Conservation (phyloP, 129 eudicot species). For the Tanacetum coccineum region DNA sequence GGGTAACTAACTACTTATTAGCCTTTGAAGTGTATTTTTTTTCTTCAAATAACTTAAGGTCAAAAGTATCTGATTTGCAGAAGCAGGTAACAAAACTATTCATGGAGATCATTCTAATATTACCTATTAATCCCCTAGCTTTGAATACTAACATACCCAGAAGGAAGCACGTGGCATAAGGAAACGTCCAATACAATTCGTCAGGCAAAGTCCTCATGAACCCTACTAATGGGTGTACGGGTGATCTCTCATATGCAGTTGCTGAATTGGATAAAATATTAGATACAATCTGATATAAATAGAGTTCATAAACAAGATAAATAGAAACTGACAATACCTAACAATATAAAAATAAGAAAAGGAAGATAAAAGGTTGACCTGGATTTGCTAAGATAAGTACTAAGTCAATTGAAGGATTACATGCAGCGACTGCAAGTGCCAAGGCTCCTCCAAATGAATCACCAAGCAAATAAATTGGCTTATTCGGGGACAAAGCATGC, state of each 20-base stretch:
- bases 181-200: constrained; percentile 48
- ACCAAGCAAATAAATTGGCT: constrained; percentile 69
- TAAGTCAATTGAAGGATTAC: constrained; percentile 57
- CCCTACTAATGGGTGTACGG: constrained; percentile 57
- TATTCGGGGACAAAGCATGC: constrained; percentile 54
- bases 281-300: constrained; percentile 11
- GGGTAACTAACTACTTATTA: no score
- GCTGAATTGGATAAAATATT: constrained; percentile 49
- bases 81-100: no score
- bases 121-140: no score
- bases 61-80: no score
- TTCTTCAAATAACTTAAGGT: no score
- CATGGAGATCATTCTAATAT: no score
- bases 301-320: neutral
- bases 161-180: constrained; percentile 53
- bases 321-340: neutral
- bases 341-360: neutral
- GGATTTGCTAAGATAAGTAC: constrained; percentile 61
- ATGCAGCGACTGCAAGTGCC: constrained; percentile 77
- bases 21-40: no score
- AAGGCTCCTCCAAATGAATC: constrained; percentile 76
- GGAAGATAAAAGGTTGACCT: constrained; percentile 33
- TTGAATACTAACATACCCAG: constrained; percentile 49
- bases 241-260: constrained; percentile 72
- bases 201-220: constrained; percentile 54